Conservation (phyloP, 108 stramenopile genomes). For the Schizochytrium sp. region DNA sequence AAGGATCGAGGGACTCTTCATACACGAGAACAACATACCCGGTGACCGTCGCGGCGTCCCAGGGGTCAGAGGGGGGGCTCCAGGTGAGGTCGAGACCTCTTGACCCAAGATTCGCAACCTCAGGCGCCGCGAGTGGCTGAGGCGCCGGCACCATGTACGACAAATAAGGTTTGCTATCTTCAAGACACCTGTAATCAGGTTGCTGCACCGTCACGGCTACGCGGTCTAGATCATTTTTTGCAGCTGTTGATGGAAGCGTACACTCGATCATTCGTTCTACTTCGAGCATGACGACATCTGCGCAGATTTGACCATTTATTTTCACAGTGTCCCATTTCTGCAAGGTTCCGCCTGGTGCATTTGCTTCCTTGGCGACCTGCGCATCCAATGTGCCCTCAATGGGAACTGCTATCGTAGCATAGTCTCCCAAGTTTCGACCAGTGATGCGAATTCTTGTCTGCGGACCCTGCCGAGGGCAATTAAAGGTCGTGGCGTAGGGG, state of each 20-base stretch:
- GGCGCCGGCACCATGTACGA: constrained; percentile 34
- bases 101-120: constrained; percentile 37
- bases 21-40: constrained; percentile 32
- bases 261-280: constrained; percentile 25
- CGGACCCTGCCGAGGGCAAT: constrained; percentile 35
- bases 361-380: neutral
- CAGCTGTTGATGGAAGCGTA: constrained; percentile 12
- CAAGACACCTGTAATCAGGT: neutral
- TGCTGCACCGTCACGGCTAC: neutral
- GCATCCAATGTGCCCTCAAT: neutral
- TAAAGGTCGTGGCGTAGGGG: constrained; percentile 29
- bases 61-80: constrained; percentile 21
- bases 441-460: constrained; percentile 27
- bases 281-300: neutral
- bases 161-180: constrained; percentile 32
- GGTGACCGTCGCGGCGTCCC: constrained; percentile 39
- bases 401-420: neutral
- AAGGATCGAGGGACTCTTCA: neutral
- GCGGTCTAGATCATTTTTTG: neutral
- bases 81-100: constrained; percentile 33
- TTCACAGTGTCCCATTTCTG: neutral
- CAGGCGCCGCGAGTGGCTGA: neutral
- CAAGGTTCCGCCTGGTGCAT: no score
- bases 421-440: constrained; percentile 37
- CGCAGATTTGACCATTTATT: constrained; percentile 31